phyloP scores from a whole-genome alignment of 768 basidiomycete species.

The Exidia glandulosa region DNA sequence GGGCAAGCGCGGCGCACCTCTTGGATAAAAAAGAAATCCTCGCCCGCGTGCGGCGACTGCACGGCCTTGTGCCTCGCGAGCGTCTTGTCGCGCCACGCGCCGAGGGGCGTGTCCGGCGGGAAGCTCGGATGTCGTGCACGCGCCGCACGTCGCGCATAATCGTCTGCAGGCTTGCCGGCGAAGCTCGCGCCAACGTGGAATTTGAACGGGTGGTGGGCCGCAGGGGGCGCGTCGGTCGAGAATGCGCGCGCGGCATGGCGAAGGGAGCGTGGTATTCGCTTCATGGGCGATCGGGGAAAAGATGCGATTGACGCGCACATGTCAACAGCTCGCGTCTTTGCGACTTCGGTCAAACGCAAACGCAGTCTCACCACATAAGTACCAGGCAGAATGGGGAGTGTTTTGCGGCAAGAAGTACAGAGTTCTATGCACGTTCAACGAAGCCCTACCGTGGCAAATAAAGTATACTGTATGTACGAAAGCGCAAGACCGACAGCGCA shows the following conservation, averaged over 20 bases:
- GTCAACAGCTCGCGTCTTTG: no score
- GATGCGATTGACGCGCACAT: no score
- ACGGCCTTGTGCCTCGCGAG: slow-evolving; percentile 35
- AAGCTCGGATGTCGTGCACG: slow-evolving; percentile 23
- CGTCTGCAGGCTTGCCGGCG: slow-evolving; percentile 52
- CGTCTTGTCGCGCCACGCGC: slow-evolving; percentile 57
- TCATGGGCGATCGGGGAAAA: not conserved
- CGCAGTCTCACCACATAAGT: no score
- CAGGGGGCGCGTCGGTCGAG: slow-evolving; percentile 20
- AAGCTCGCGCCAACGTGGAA: slow-evolving; percentile 74
- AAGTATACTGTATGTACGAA: no score
- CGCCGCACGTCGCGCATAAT: slow-evolving; percentile 15
- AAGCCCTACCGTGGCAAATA: no score
- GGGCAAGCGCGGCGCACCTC: slow-evolving; percentile 39
- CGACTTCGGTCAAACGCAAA: no score
- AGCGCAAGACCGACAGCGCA: no score
- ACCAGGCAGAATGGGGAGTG: no score
- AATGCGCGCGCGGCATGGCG: not conserved
- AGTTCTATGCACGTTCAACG: no score
- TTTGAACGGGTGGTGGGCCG: slow-evolving; percentile 31
- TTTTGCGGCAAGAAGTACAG: no score
- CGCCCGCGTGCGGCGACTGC: slow-evolving; percentile 34
- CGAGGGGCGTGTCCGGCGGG: slow-evolving; percentile 44
- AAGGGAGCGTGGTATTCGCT: not conserved
- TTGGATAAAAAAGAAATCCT: slow-evolving; percentile 59